Evolutionary conservation across 108 stramenopile genomes (phyloP).

Genomic region (Halocafeteria seosinensis): DNA sequence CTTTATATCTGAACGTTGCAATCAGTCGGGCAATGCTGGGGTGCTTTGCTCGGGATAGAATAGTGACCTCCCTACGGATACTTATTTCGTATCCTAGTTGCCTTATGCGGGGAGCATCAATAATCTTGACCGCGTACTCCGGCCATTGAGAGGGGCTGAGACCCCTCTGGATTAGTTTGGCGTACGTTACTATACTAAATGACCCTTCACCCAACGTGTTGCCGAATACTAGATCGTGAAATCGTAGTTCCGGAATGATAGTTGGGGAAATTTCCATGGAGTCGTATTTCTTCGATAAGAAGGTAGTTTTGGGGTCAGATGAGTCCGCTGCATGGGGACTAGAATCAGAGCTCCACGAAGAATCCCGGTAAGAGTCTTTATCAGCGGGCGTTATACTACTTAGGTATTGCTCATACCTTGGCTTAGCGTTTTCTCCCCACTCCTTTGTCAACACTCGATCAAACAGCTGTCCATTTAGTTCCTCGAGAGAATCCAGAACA

Average conservation of each 20-base stretch:
- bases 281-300: not conserved
- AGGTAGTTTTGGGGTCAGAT: not conserved
- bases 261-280: not conserved
- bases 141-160: slow-evolving; percentile 66
- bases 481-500: not conserved
- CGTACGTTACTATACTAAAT: slow-evolving; percentile 61
- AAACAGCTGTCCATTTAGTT: not conserved
- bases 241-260: slow-evolving; percentile 43
- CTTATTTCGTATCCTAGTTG: slow-evolving; percentile 60
- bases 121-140: slow-evolving; percentile 73
- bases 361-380: not conserved
- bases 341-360: not conserved
- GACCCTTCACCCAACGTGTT: slow-evolving; percentile 70
- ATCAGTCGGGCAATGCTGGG: slow-evolving; percentile 73
- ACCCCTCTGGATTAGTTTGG: slow-evolving; percentile 55
- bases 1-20: slow-evolving; percentile 67
- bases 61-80: slow-evolving; percentile 71
- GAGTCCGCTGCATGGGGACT: not conserved
- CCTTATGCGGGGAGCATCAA: slow-evolving; percentile 45
- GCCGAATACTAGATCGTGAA: slow-evolving; percentile 90
- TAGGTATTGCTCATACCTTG: not conserved
- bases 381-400: not conserved
- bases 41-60: slow-evolving; percentile 58
- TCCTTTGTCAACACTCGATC: not conserved
- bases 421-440: not conserved